These are phyloP conservation scores for Camellia lanceoleosa DNA, from an alignment of 148 eudicot genomes.

Conservation along the genomic window DNA sequence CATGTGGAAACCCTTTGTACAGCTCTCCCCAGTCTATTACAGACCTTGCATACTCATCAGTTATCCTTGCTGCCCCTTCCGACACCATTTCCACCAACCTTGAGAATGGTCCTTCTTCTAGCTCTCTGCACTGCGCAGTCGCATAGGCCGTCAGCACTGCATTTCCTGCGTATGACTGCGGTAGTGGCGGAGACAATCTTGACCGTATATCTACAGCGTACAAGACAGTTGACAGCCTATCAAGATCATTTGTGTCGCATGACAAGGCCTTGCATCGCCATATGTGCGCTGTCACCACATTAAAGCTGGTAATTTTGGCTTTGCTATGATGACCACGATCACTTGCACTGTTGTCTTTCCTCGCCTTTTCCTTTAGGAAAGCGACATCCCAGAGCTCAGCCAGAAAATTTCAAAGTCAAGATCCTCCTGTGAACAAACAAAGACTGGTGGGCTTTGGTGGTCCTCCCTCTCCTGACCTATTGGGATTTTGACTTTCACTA, in stretches of 20 bases:
- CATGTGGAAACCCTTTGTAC: slow-evolving; percentile 76
- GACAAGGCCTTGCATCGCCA: slow-evolving; percentile 94
- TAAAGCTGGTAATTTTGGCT: slow-evolving; percentile 60
- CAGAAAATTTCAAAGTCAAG: slow-evolving; percentile 65
- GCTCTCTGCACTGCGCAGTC: slow-evolving; percentile 39
- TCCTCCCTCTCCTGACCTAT: slow-evolving; percentile 16
- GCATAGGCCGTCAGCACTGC: slow-evolving; percentile 88
- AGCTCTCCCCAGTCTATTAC: slow-evolving; percentile 86
- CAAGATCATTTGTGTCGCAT: slow-evolving; percentile 3
- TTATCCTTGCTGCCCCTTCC: slow-evolving; percentile 64
- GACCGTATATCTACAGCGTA: slow-evolving; percentile 71
- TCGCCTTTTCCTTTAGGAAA: slow-evolving; percentile 49
- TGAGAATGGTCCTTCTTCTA: slow-evolving; percentile 48
- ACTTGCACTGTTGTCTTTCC: neutral
- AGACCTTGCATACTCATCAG: slow-evolving; percentile 69
- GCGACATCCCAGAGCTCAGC: slow-evolving; percentile 45
- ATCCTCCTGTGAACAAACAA: slow-evolving; percentile 38
- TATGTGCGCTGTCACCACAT: slow-evolving; percentile 60
- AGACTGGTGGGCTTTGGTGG: slow-evolving; percentile 34
- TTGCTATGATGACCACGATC: neutral
- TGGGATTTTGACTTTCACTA: slow-evolving; percentile 48
- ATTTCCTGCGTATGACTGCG: slow-evolving; percentile 59
- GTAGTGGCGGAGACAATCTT: slow-evolving; percentile 57
- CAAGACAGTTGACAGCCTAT: slow-evolving; percentile 48
- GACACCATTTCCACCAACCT: slow-evolving; percentile 56